These are phyloP conservation scores for Bruguiera parviflora DNA, from an alignment of 345 rosid species.

Conservation along the genomic window DNA sequence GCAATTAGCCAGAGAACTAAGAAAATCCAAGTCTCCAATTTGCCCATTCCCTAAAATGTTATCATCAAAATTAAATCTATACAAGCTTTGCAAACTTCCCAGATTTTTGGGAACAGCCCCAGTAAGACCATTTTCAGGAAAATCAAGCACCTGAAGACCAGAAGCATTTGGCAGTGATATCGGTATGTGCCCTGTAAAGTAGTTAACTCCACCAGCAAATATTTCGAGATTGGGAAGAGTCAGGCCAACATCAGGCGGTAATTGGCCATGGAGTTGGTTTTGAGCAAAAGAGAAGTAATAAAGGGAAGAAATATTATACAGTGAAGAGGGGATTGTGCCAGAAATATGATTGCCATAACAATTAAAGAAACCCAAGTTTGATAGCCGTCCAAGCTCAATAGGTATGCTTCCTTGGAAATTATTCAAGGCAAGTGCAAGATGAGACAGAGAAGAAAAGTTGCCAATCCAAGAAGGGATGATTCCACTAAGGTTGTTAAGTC, in stretches of 20 bases:
- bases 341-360: constrained; percentile 20
- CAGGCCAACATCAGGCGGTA: constrained; percentile 27
- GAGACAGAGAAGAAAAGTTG: constrained; percentile 22
- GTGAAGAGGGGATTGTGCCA: constrained; percentile 27
- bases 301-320: constrained; percentile 32
- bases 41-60: constrained; percentile 24
- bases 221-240: constrained; percentile 15
- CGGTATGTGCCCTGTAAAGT: constrained; percentile 28
- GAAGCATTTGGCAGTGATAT: constrained; percentile 27
- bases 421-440: not conserved
- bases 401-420: constrained; percentile 27
- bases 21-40: constrained; percentile 22
- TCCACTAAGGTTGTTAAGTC: constrained; percentile 13
- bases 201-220: constrained; percentile 27
- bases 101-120: constrained; percentile 17
- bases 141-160: constrained; percentile 23
- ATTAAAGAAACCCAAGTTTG: constrained; percentile 12
- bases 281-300: constrained; percentile 10
- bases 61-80: constrained; percentile 23
- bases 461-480: constrained; percentile 28
- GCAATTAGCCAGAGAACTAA: constrained; percentile 26
- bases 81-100: constrained; percentile 14
- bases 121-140: constrained; percentile 18
- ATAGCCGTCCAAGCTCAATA: constrained; percentile 18
- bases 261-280: constrained; percentile 26